Evolutionary conservation across 2,329 filamentous ascomycete species (phyloP), one percentile per base, ranked within the genome.

Genomic region (Sporothrix brasiliensis): DNA sequence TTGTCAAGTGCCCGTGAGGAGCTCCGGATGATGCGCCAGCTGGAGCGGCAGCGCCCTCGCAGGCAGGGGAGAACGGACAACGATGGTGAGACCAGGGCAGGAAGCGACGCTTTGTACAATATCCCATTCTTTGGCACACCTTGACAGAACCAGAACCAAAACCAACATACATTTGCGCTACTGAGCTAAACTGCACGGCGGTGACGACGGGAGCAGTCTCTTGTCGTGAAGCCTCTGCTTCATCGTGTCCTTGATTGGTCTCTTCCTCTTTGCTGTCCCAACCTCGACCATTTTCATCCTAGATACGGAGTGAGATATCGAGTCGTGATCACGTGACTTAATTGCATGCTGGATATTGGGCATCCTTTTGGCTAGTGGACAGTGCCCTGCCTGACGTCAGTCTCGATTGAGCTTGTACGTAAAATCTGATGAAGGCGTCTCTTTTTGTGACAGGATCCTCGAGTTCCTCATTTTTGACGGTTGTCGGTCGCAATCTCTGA

Each of bases 1-100:
- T 90, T 71, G 88, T 91, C 50, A 87, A 86, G 80, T 81, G 84
- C 75, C 85, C 88, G 76, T 91, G 60, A 75, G 53, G 49, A 13
- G 16, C 14, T 1, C 5, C 34, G 27, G 44, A 13, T 13, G 47
- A 21, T 7, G 16, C 11, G 53, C 53, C 24, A 14, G 13, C 11
- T n/a, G 50, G 56, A 41, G 27, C 10, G 30, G 30, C 10, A 10
- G 19, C 10, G 19, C 30, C 19, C 30, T 53, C 11, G 6, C 27
- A 9, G 34, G 19, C n/a, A 14, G 34, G 24, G 4, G 34, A 50
- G n/a, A 34, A 68, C 19, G 13, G 44, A 27, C 53, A 56, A 14
- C 11, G 41, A 44, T 44, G 30, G 27, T 3, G 27, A 30, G 19
- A 11, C n/a, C 11, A 41, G 21, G 14, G 19, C 19, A 66, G 19